Conservation (phyloP, 2,329 filamentous ascomycete species). For the Trichophyton schoenleinii region DNA sequence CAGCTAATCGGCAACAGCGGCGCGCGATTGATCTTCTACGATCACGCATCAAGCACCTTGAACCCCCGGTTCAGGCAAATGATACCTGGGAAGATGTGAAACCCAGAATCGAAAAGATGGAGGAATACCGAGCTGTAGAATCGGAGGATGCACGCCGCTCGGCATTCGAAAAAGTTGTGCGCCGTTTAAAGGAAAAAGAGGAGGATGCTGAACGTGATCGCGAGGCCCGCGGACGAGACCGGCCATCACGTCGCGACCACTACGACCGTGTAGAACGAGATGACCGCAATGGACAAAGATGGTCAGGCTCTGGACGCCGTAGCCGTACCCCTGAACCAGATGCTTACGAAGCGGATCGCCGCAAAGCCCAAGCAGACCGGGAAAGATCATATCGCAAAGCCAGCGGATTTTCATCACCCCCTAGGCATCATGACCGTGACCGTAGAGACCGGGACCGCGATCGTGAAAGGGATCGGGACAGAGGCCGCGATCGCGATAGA, state of each 20-base stretch:
- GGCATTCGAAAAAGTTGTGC: conserved; percentile 85
- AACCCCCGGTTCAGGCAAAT: conserved; percentile 62
- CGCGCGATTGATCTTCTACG: conserved; percentile 74
- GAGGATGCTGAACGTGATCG: conserved; percentile 59
- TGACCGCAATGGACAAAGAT: conserved; percentile 27
- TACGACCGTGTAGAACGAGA: conserved; percentile 15
- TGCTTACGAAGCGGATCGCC: conserved; percentile 87
- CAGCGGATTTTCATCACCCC: conserved; percentile 44
- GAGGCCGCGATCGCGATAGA: conserved; percentile 32
- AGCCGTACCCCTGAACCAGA: conserved; percentile 87
- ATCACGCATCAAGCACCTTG: conserved; percentile 74
- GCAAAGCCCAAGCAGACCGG: conserved; percentile 83
- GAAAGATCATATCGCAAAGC: conserved; percentile 87
- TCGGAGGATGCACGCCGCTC: conserved; percentile 70
- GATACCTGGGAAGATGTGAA: conserved; percentile 87
- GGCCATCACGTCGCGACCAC: conserved; percentile 41
- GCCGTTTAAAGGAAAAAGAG: conserved; percentile 81
- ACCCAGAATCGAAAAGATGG: conserved; percentile 61
- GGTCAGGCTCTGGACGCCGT: conserved; percentile 40
- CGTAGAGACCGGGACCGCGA: conserved; percentile 18
- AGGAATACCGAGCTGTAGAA: conserved; percentile 72
- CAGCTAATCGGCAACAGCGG: conserved; percentile 73
- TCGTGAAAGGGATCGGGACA: conserved; percentile 26
- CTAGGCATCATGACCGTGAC: conserved; percentile 21
- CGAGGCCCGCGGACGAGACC: conserved; percentile 46